Base-by-base conservation (phyloP, 2,329 filamentous ascomycete genomes). In the Geosmithia putterillii region DNA sequence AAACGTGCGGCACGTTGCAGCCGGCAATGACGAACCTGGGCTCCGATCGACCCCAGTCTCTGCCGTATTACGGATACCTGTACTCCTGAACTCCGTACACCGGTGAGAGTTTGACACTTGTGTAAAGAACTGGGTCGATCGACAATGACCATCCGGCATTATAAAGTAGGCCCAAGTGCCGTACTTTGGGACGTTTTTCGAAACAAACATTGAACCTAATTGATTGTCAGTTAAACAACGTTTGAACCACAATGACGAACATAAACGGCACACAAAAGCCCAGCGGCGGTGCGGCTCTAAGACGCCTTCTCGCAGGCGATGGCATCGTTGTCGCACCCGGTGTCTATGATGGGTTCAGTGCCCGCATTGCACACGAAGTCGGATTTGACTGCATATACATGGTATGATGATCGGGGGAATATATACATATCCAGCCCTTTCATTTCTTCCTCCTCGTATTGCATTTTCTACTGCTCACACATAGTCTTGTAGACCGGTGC, bases 331-430 rank as follows among this genome's bases (percentile, higher is more conserved):
- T 81, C 3, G 77, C 73, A 42, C 79, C 79, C 0, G 79, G 80
- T 25, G 79, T 84, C 2, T 82, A 82, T 53, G 80, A 85, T 64
- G 80, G 80, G 12, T 70, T 82, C 44, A 77, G 76, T 2, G 78
- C 80, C 1, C 66, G 79, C 1, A 71, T 84, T 45, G 78, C 79
- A 1, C 64, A 81, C 19, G 62, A 68, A 37, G 65, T 74, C n/a
- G 79, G 78, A 5, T 82, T 81, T 46, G 71, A 81, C 40, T 71
- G 67, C 44, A 56, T 83, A 35, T 84, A 84, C 62, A 83, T 84
- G 79, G 78, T 80, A 60, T 38, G 64, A 46, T 7, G 34, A 34
- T 17, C 12, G 7, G 7, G 5, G 22, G n/a, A 40, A 9, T 7
- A 17, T 20, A 8, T 4, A 18, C 14, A 17, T n/a, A 38, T 38